Conservation (phyloP, 768 basidiomycete genomes). For the Galerina sulciceps region DNA sequence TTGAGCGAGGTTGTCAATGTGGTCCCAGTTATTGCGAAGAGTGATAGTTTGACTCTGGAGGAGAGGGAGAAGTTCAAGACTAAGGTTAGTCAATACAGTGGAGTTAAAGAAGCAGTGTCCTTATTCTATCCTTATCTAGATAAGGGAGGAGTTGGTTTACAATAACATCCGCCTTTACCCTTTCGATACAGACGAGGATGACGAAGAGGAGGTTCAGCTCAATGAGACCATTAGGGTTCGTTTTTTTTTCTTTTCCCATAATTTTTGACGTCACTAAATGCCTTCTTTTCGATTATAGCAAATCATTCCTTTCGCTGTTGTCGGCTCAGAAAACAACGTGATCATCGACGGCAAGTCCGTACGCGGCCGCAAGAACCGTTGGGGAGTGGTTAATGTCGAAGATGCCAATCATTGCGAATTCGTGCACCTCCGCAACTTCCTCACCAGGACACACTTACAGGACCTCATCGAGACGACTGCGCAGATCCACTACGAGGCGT, state of each 20-base stretch:
- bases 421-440: slow-evolving; percentile 94
- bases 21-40: slow-evolving; percentile 98
- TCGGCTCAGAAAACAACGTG: slow-evolving; percentile 95
- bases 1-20: slow-evolving; percentile 98
- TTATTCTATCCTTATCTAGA: slow-evolving; percentile 45
- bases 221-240: slow-evolving; percentile 90
- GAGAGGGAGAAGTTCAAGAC: slow-evolving; percentile 93
- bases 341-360: slow-evolving; percentile 96
- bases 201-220: slow-evolving; percentile 88
- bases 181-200: slow-evolving; percentile 95
- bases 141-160: slow-evolving; percentile 89
- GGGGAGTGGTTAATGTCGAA: slow-evolving; percentile 98
- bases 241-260: slow-evolving; percentile 11
- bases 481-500: slow-evolving; percentile 98
- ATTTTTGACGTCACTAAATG: background rate
- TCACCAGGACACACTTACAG: slow-evolving; percentile 96
- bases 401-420: slow-evolving; percentile 98
- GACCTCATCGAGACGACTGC: slow-evolving; percentile 99
- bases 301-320: slow-evolving; percentile 96
- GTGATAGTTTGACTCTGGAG: slow-evolving; percentile 91
- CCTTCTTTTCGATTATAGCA: slow-evolving; percentile 48
- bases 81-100: slow-evolving; percentile 57
- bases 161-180: slow-evolving; percentile 96
- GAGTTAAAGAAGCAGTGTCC: no score
- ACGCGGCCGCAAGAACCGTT: slow-evolving; percentile 95